Conservation (phyloP, 805 yeast species). For the Myxozyma nipponensis region DNA sequence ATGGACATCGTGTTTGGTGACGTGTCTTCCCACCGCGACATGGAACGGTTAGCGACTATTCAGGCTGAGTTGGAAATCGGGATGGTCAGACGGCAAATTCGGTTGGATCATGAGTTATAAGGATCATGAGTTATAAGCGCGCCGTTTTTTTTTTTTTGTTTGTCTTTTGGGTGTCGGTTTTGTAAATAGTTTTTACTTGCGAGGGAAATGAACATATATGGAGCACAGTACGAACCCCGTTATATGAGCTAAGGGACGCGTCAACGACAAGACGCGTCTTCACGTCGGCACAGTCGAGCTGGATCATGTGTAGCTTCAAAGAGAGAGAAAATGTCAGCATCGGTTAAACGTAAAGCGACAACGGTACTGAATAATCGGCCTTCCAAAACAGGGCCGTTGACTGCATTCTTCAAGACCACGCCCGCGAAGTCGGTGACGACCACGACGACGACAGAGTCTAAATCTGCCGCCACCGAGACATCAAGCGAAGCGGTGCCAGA, state of each 20-base stretch:
- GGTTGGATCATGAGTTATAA: background rate
- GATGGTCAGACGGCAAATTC: background rate
- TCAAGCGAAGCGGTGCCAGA: too few species aligned
- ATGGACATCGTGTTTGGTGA: conserved; percentile 24
- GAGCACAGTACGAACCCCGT: too few species aligned
- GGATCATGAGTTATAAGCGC: too few species aligned
- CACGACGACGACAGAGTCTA: background rate
- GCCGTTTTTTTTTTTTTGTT: too few species aligned
- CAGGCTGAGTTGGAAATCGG: background rate
- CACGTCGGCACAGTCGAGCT: too few species aligned
- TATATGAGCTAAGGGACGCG: too few species aligned
- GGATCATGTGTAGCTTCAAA: too few species aligned
- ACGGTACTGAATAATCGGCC: background rate
- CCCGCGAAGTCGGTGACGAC: conserved; percentile 1
- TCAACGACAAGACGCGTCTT: too few species aligned
- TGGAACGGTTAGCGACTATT: background rate
- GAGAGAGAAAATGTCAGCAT: conserved; percentile 2
- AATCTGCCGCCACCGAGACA: too few species aligned
- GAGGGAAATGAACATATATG: too few species aligned
- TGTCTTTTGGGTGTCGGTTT: too few species aligned
- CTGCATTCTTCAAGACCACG: conserved; percentile 19
- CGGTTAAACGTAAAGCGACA: conserved; percentile 14
- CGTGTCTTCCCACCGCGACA: background rate
- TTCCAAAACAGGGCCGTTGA: conserved; percentile 15
- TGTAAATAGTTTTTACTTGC: too few species aligned